A percentile compares a stretch with the other conserved stretches of the same genome.
Conservation (phyloP, 768 basidiomycete genomes). For the Chlorophyllum brunneum region DNA sequence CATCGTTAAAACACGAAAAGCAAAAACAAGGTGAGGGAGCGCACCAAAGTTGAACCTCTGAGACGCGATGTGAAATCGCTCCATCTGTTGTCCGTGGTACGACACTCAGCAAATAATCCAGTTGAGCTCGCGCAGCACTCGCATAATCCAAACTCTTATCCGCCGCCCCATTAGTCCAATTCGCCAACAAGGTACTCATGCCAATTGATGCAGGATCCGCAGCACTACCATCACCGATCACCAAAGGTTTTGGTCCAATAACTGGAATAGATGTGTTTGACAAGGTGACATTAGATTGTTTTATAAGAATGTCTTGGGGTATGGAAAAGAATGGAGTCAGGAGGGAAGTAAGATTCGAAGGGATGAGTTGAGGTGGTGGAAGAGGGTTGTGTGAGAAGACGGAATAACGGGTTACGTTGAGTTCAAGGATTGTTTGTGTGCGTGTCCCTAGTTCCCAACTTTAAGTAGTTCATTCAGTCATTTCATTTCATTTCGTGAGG, state of each 20-base stretch:
- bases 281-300: constrained; percentile 37
- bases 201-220: constrained; percentile 84
- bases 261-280: constrained; percentile 32
- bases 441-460: constrained; percentile 60
- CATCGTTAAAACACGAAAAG: background rate
- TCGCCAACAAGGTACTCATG: constrained; percentile 57
- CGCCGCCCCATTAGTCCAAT: constrained; percentile 40
- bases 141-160: constrained; percentile 47
- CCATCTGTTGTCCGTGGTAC: constrained; percentile 69
- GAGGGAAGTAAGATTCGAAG: constrained; percentile 26
- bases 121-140: constrained; percentile 60
- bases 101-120: constrained; percentile 52
- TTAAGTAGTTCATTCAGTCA: background rate
- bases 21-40: constrained; percentile 12
- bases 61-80: constrained; percentile 74
- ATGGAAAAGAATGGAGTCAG: constrained; percentile 58
- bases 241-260: constrained; percentile 55
- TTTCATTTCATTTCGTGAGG: background rate
- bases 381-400: constrained; percentile 34
- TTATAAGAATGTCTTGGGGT: constrained; percentile 43
- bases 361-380: constrained; percentile 34
- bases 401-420: constrained; percentile 41
- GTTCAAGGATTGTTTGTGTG: constrained; percentile 44
- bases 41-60: constrained; percentile 71
- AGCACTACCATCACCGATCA: constrained; percentile 47